A percentile compares a stretch with the other conserved stretches of the same genome.
Conservation (phyloP, 345 rosid species). For the Barbarea vulgaris region DNA sequence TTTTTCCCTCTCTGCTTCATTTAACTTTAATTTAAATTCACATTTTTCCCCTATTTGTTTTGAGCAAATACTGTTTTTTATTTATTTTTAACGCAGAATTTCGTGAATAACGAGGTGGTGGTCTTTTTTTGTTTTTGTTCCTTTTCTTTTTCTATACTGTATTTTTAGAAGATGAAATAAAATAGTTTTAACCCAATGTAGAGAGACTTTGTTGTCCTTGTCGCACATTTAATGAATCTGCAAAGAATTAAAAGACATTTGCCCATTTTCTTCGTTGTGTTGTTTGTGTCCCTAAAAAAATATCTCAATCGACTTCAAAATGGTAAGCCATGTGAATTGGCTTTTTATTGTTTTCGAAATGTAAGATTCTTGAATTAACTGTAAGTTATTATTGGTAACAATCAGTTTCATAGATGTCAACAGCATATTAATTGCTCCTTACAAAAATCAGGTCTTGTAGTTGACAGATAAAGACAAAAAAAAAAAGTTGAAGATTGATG, state of each 20-base stretch:
- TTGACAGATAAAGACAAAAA: slow-evolving; percentile 7
- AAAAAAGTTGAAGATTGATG: background rate
- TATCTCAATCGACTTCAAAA: slow-evolving; percentile 20
- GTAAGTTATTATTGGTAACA: slow-evolving; percentile 26
- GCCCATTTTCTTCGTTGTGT: background rate
- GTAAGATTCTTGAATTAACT: slow-evolving; percentile 5
- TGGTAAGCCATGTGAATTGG: slow-evolving; percentile 24
- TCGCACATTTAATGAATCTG: slow-evolving; percentile 30
- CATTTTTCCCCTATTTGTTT: background rate
- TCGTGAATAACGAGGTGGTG: slow-evolving; percentile 36
- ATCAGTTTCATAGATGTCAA: slow-evolving; percentile 32
- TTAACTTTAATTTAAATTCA: slow-evolving; percentile 37
- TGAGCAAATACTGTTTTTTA: slow-evolving; percentile 2
- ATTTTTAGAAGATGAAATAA: background rate
- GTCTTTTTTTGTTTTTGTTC: background rate
- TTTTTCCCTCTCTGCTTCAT: slow-evolving; percentile 9
- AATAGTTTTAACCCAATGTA: background rate
- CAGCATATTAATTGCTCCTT: slow-evolving; percentile 20
- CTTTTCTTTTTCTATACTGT: background rate
- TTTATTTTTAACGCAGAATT: background rate
- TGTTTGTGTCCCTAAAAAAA: background rate
- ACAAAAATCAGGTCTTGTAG: slow-evolving; percentile 28
- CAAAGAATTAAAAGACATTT: slow-evolving; percentile 4
- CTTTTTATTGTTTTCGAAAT: background rate
- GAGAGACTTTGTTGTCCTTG: slow-evolving; percentile 33